Base-by-base conservation (phyloP, 306 rosid genomes). In the Cicer judaicum region DNA sequence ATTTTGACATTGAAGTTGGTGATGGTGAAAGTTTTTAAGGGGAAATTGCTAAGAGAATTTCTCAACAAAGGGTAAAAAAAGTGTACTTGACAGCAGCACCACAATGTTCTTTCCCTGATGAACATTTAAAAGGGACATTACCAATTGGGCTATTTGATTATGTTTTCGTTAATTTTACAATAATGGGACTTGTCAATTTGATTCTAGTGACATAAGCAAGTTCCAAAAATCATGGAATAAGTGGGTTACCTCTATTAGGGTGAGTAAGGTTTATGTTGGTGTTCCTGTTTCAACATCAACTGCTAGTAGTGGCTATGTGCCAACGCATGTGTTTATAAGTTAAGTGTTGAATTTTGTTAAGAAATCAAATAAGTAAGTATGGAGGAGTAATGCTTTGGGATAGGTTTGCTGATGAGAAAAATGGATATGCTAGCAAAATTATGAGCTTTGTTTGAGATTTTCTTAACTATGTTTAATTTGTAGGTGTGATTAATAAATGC, bases 101-200 rank as follows among this genome's bases (percentile, higher is more conserved):
- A 0, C 93, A 89, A 53, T 89, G 93, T 66, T 89, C 91, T 6
- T 86, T 84, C 56, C 93, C 90, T 6, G 93, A 87, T 64, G 57
- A 64, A 1, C 70, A 70, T 16, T 74, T 81, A 0, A 82, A 86
- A 0, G 64, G 16, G 1, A 85, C 91, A 8, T 73, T 85, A 8
- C 57, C 79, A 46, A 87, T 85, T 0, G 84, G 89, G 13, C 76
- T 82, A 7, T 90, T 87, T 73, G 85, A 86, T 65, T 88, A 64
- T 62, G 63, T 88, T 71, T 89, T 89, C 85, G 60, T 88, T 42
- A 88, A 63, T 88, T 85, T 69, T 88, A 85, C 70, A 83, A 79
- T 57, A 85, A 82, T 52, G 80, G 21, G 2, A 75, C 74, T 7
- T 84, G 85, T 39, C 56, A 77, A 36, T 77, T 72, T 68, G 56